Percentiles rank a stretch among this genome's conserved stretches.
Conservation (phyloP, 139 green algal genomes). For the Coelastrella sp. region DNA sequence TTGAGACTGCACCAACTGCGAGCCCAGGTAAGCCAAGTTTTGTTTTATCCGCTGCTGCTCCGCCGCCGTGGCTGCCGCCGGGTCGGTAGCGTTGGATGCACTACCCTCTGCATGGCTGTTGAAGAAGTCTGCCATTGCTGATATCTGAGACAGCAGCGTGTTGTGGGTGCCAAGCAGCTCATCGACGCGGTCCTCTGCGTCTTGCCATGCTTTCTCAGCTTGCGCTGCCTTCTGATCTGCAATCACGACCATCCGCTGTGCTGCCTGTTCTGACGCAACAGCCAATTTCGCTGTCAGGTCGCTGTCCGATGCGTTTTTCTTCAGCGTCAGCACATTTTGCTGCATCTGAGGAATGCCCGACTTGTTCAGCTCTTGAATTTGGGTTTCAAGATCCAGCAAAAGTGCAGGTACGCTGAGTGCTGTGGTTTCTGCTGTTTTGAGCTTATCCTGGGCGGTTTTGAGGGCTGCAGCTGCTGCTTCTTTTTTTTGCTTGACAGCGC, state of each 20-base stretch:
- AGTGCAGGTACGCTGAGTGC: neutral
- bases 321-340: neutral
- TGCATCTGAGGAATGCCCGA: constrained; percentile 9
- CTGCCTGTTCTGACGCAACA: neutral
- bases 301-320: neutral
- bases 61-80: neutral
- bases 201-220: constrained; percentile 29
- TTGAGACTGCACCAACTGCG: neutral
- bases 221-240: constrained; percentile 27
- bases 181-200: constrained; percentile 25
- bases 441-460: neutral
- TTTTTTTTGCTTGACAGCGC: neutral
- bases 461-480: neutral
- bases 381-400: constrained; percentile 7
- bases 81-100: neutral
- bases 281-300: constrained; percentile 9
- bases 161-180: constrained; percentile 17
- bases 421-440: neutral
- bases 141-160: constrained; percentile 6
- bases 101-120: neutral
- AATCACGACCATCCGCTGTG: constrained; percentile 1
- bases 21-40: neutral
- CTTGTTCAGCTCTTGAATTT: neutral
- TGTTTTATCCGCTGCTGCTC: neutral
- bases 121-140: constrained; percentile 36